Conservation (phyloP, 2,329 filamentous ascomycete species). For the Cladosporium sphaerospermum region DNA sequence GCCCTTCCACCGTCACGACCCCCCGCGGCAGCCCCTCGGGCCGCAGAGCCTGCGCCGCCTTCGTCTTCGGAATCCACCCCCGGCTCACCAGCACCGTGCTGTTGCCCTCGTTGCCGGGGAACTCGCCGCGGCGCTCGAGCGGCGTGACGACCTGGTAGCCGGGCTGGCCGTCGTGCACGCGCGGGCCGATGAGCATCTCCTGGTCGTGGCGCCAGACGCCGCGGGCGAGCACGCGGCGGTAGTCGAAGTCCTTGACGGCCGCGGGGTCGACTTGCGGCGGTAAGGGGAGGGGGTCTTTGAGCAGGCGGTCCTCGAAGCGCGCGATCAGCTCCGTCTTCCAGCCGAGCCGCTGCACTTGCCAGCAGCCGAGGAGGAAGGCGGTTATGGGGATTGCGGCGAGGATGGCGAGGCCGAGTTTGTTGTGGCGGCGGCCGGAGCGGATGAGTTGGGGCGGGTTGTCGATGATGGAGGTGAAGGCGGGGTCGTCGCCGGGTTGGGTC, state of each 20-base stretch:
- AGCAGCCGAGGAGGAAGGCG: slow-evolving; percentile 82
- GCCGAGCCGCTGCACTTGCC: slow-evolving; percentile 87
- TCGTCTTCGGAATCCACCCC: slow-evolving; percentile 82
- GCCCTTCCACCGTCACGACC: slow-evolving; percentile 71
- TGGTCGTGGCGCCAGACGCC: slow-evolving; percentile 77
- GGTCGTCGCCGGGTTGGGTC: slow-evolving; percentile 62
- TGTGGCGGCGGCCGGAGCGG: slow-evolving; percentile 67
- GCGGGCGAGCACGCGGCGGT: slow-evolving; percentile 69
- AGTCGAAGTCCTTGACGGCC: slow-evolving; percentile 87
- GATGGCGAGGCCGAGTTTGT: slow-evolving; percentile 32
- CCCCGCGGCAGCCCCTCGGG: slow-evolving; percentile 60
- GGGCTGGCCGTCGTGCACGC: slow-evolving; percentile 80
- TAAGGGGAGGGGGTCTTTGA: slow-evolving; percentile 77
- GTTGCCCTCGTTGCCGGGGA: slow-evolving; percentile 34
- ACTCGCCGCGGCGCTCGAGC: slow-evolving; percentile 60
- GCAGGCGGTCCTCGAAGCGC: slow-evolving; percentile 83
- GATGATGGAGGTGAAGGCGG: slow-evolving; percentile 75
- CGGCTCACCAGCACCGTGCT: slow-evolving; percentile 75
- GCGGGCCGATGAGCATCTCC: slow-evolving; percentile 93
- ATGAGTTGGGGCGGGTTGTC: slow-evolving; percentile 80
- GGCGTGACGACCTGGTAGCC: slow-evolving; percentile 91
- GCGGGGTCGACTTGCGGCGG: slow-evolving; percentile 74
- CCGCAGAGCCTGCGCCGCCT: slow-evolving; percentile 57
- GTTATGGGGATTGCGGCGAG: slow-evolving; percentile 75
- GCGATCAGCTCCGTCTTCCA: slow-evolving; percentile 94